Percentiles rank a stretch among this genome's conserved stretches.
Conservation (phyloP, 1,139 yeast genomes). For the Magnusiomyces paraingens region DNA sequence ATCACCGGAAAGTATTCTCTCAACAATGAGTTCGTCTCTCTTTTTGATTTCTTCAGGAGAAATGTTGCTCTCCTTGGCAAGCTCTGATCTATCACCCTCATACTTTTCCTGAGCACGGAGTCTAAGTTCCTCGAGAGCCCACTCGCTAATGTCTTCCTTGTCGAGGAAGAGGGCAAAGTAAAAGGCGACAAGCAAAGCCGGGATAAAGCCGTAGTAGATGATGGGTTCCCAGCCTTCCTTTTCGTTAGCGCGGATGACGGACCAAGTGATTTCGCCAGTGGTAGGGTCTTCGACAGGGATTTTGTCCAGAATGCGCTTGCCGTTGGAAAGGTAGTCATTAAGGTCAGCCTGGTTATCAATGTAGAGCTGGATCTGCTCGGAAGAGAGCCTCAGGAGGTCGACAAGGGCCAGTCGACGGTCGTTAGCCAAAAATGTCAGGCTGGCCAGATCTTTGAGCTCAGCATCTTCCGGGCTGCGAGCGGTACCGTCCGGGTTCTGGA, state of each 20-base stretch:
- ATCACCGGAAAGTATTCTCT: constrained; percentile 77
- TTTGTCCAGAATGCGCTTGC: constrained; percentile 70
- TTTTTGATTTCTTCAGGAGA: constrained; percentile 55
- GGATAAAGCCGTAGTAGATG: constrained; percentile 65
- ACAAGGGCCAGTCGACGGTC: constrained; percentile 54
- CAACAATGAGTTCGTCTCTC: constrained; percentile 74
- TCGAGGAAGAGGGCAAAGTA: constrained; percentile 45
- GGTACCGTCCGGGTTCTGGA: constrained; percentile 72
- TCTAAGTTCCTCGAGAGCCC: constrained; percentile 82
- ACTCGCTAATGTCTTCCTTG: constrained; percentile 44
- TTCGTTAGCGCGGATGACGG: constrained; percentile 64
- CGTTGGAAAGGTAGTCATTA: constrained; percentile 48
- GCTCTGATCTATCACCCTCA: constrained; percentile 52
- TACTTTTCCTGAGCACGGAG: constrained; percentile 68
- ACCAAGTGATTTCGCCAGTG: constrained; percentile 78
- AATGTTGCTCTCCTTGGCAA: constrained; percentile 46
- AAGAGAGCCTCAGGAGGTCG: constrained; percentile 52
- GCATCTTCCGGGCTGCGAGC: constrained; percentile 64
- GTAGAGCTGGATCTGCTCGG: constrained; percentile 53
- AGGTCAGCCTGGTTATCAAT: constrained; percentile 61
- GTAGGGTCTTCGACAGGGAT: constrained; percentile 75
- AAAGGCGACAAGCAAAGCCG: constrained; percentile 47
- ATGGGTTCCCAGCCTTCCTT: constrained; percentile 83
- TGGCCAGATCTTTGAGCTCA: constrained; percentile 71
- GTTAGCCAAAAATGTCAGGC: constrained; percentile 56